phyloP scores from a whole-genome alignment of 805 yeast species.

The Jamesozyma piceae region DNA sequence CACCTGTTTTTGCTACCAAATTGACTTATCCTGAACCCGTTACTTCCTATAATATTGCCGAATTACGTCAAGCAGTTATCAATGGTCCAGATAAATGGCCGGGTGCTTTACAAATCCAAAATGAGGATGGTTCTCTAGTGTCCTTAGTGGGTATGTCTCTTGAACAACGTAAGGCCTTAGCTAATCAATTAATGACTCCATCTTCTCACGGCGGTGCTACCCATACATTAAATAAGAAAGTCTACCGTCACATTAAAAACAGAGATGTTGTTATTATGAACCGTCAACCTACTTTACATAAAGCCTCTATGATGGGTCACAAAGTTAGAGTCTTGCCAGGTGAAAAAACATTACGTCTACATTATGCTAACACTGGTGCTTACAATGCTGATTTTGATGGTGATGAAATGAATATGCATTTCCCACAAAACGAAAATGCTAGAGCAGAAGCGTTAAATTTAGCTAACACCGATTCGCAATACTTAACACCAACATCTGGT shows the following conservation, averaged over 20 bases:
- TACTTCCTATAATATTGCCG: slow-evolving; percentile 81
- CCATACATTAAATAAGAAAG: slow-evolving; percentile 76
- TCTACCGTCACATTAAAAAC: slow-evolving; percentile 86
- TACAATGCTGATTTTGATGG: slow-evolving; percentile 99
- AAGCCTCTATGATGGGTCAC: slow-evolving; percentile 99
- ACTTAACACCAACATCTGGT: slow-evolving; percentile 96
- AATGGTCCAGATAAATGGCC: slow-evolving; percentile 99
- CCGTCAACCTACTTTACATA: slow-evolving; percentile 97
- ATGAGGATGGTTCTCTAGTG: slow-evolving; percentile 82
- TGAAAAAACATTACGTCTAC: slow-evolving; percentile 91
- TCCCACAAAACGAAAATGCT: slow-evolving; percentile 96
- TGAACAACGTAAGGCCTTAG: slow-evolving; percentile 91
- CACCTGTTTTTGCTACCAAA: slow-evolving; percentile 94
- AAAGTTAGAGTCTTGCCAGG: slow-evolving; percentile 94
- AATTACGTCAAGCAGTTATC: slow-evolving; percentile 85
- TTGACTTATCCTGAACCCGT: slow-evolving; percentile 98
- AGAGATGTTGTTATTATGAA: slow-evolving; percentile 95
- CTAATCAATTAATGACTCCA: slow-evolving; percentile 91
- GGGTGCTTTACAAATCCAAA: slow-evolving; percentile 92
- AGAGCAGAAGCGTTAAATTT: slow-evolving; percentile 90
- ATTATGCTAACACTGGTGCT: slow-evolving; percentile 98
- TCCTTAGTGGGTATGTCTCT: slow-evolving; percentile 79
- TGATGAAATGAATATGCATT: slow-evolving; percentile 99
- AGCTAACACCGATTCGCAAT: slow-evolving; percentile 96
- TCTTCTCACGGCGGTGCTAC: slow-evolving; percentile 43